phyloP scores from a whole-genome alignment of 1,284 basidiomycete genomes.

The Rhodofomes roseus region DNA sequence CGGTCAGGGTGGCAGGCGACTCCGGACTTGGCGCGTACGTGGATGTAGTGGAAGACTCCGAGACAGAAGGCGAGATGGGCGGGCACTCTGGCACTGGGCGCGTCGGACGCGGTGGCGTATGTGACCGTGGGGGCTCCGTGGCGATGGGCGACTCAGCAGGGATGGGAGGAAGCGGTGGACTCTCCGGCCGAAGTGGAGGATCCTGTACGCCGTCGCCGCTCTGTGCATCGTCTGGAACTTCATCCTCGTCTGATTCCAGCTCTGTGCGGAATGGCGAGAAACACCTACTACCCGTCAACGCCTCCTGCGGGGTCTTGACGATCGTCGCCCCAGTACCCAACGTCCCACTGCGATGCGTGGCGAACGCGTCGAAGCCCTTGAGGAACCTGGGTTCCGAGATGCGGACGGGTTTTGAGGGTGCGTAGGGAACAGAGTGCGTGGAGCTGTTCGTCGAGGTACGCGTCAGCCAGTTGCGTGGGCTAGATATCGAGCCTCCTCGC shows the following conservation, averaged over 20 bases:
- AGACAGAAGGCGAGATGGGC: not conserved
- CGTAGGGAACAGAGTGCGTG: constrained; percentile 19
- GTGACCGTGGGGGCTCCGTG: constrained; percentile 11
- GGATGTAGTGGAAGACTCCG: not conserved
- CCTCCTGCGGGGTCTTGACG: constrained; percentile 74
- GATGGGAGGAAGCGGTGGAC: constrained; percentile 57
- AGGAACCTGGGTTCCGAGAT: constrained; percentile 61
- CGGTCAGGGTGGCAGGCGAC: constrained; percentile 8
- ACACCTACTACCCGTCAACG: constrained; percentile 35
- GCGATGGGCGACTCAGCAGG: constrained; percentile 22
- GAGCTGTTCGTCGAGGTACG: constrained; percentile 29
- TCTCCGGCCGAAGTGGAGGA: constrained; percentile 34
- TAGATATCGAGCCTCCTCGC: constrained; percentile 30
- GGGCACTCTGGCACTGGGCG: constrained; percentile 27
- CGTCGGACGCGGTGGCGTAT: constrained; percentile 33
- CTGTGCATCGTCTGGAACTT: constrained; percentile 24
- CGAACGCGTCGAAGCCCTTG: constrained; percentile 43
- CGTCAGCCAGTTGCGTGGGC: constrained; percentile 32
- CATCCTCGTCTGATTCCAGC: constrained; percentile 23
- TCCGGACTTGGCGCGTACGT: constrained; percentile 11
- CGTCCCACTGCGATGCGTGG: constrained; percentile 39
- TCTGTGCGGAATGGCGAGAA: constrained; percentile 17
- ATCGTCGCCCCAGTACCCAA: constrained; percentile 67
- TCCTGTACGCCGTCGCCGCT: constrained; percentile 8
- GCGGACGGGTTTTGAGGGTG: constrained; percentile 43